Evolutionary conservation across 2,329 filamentous ascomycete genomes (phyloP), one percentile per base, ranked within the genome.

Genomic region (Aulographum hederae): DNA sequence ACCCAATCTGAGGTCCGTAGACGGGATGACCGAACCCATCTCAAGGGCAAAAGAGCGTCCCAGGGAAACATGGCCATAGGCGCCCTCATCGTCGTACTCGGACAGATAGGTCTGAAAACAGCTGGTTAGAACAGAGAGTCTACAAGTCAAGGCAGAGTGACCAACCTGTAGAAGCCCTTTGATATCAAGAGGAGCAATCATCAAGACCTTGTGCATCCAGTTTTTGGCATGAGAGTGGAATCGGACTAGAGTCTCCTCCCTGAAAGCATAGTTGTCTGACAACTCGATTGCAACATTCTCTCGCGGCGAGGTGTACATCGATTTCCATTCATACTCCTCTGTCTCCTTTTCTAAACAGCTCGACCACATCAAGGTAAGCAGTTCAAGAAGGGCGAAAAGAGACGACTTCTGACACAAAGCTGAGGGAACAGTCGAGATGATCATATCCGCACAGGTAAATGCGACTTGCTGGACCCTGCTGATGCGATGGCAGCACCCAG

Each of bases 71-170:
- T 94, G 84, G 0, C 85, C 89, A 46, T 92, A 93, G 1, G 75
- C 73, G 31, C 79, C 80, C 40, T 93, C 81, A 41, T 95, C 85
- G 38, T 91, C 78, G 43, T 85, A 93, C 42, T 93, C 85, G 1
- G 91, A 94, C 12, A 98, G 65, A 48, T 98, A 95, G 0, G 89
- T 95, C n/a, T n/a, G n/a, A n/a, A n/a, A n/a, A n/a, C n/a, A n/a
- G n/a, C n/a, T n/a, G n/a, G n/a, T 56, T 93, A 26, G 19, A 26
- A 18, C 12, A 31, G 16, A 15, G 5, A 15, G 29, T 21, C 56
- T 53, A n/a, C n/a, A n/a, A n/a, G n/a, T n/a, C n/a, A n/a, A n/a
- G n/a, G n/a, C n/a, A n/a, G n/a, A n/a, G n/a, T n/a, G n/a, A n/a
- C n/a, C n/a, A n/a, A n/a, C n/a, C 50, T 66, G 89, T 27, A 99